These are phyloP conservation scores for Aspergillus diversus DNA, from an alignment of 495 filamentous ascomycete genomes.

Conservation along the genomic window DNA sequence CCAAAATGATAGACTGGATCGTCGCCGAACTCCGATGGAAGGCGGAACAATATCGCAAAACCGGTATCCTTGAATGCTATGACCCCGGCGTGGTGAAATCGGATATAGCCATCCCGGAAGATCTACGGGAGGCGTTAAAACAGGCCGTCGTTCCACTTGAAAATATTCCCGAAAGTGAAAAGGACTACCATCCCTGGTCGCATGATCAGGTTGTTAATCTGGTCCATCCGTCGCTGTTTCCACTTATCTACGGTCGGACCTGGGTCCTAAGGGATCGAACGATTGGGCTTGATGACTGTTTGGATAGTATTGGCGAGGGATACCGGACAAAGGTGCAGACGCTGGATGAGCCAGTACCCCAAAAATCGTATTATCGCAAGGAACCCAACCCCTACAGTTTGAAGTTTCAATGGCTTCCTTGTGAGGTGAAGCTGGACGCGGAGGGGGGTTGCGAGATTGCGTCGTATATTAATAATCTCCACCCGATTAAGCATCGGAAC, in stretches of 20 bases:
- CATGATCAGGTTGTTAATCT: constrained; percentile 7
- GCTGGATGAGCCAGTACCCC: not conserved
- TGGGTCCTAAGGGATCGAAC: not conserved
- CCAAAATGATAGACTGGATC: constrained; percentile 55
- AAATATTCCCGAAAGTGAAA: not conserved
- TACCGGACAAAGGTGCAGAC: not conserved
- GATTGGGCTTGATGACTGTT: constrained; percentile 5
- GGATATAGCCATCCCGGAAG: not conserved
- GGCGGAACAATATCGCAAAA: constrained; percentile 18
- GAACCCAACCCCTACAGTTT: not conserved
- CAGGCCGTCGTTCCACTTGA: constrained; percentile 1
- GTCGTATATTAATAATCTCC: constrained; percentile 64
- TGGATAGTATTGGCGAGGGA: not conserved
- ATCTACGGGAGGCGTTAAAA: not conserved
- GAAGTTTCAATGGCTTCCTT: constrained; percentile 63
- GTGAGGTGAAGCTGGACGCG: constrained; percentile 49
- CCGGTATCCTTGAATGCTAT: not conserved
- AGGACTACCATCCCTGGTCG: constrained; percentile 15
- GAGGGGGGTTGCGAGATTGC: constrained; percentile 34
- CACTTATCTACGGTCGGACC: constrained; percentile 5
- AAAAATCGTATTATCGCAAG: not conserved
- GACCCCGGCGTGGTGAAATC: constrained; percentile 8
- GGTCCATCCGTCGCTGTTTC: constrained; percentile 14
- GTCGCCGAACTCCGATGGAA: constrained; percentile 55
- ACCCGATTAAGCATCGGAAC: constrained; percentile 45